Evolutionary conservation across 129 eudicot genomes (phyloP).

Genomic region (Pseudognaphalium luteoalbum): DNA sequence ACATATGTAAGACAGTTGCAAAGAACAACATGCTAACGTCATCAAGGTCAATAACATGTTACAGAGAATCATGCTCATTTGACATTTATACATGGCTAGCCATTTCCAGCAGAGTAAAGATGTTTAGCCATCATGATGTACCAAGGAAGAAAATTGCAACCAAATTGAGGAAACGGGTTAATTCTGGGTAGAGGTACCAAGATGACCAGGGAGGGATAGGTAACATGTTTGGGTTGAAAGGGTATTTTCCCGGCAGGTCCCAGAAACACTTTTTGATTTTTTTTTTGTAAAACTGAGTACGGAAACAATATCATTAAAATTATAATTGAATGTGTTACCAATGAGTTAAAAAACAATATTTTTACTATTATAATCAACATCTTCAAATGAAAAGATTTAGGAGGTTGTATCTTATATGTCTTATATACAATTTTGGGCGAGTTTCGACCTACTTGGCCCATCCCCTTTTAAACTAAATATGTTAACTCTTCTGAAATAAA

Average conservation of each 20-base stretch:
- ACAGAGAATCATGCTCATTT: not conserved
- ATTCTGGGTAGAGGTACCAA: not conserved
- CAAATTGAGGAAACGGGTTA: not conserved
- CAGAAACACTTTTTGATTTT: not conserved
- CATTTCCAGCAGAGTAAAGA: not conserved
- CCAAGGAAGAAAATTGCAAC: not conserved
- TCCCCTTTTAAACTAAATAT: too few relatives aligned
- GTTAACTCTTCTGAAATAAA: too few relatives aligned
- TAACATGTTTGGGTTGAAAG: not conserved
- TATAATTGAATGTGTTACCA: not conserved
- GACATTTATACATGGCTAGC: not conserved
- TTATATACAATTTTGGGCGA: too few relatives aligned
- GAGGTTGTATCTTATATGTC: too few relatives aligned
- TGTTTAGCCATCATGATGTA: not conserved
- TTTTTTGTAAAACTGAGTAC: not conserved
- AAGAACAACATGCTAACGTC: not conserved
- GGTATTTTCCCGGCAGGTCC: not conserved
- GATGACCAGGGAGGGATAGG: not conserved
- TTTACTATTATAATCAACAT: not conserved
- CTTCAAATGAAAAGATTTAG: too few relatives aligned
- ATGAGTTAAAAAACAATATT: not conserved
- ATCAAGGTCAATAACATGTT: not conserved
- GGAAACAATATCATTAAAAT: not conserved
- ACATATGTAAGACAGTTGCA: constrained; percentile 15
- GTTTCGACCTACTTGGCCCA: too few relatives aligned